A percentile compares a stretch with the other conserved stretches of the same genome.
Evolutionary conservation across 2,329 filamentous ascomycete genomes (phyloP).

Genomic region (Ceratocystiopsis brevicomis): DNA sequence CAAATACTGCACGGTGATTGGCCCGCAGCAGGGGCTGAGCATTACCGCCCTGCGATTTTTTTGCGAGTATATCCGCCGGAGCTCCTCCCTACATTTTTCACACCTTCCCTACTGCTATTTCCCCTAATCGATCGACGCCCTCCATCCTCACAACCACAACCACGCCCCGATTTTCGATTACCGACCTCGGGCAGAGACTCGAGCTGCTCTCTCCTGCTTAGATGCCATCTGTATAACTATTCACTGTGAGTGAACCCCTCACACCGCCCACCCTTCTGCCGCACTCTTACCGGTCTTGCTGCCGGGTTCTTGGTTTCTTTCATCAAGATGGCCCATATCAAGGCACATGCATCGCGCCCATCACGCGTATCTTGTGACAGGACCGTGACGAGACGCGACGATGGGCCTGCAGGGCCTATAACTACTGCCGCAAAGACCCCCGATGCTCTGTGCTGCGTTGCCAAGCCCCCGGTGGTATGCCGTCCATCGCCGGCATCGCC

Average conservation of each 20-base stretch:
- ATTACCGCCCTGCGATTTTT: no score
- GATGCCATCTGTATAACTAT: neutral
- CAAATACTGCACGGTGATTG: no score
- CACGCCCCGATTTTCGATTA: neutral
- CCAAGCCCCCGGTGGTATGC: neutral
- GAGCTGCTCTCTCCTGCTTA: neutral
- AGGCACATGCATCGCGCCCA: slow-evolving; percentile 6
- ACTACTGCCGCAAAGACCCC: slow-evolving; percentile 1
- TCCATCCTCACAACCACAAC: neutral
- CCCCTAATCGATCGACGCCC: slow-evolving; percentile 2
- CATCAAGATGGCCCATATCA: slow-evolving; percentile 6
- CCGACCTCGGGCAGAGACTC: neutral
- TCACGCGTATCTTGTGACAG: neutral
- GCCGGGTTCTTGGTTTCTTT: neutral
- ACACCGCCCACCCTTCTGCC: no score
- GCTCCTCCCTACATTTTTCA: no score
- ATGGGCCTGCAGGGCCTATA: neutral
- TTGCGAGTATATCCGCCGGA: no score
- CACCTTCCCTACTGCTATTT: slow-evolving; percentile 1
- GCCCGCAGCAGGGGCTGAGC: no score
- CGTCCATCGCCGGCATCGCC: slow-evolving; percentile 8
- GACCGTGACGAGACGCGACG: neutral
- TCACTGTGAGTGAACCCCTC: neutral
- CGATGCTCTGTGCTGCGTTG: neutral
- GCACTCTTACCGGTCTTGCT: no score